A percentile compares a stretch with the other conserved stretches of the same genome.
phyloP scores from a whole-genome alignment of 2,329 filamentous ascomycete species.

The Neophaeococcomyces mojaviensis region DNA sequence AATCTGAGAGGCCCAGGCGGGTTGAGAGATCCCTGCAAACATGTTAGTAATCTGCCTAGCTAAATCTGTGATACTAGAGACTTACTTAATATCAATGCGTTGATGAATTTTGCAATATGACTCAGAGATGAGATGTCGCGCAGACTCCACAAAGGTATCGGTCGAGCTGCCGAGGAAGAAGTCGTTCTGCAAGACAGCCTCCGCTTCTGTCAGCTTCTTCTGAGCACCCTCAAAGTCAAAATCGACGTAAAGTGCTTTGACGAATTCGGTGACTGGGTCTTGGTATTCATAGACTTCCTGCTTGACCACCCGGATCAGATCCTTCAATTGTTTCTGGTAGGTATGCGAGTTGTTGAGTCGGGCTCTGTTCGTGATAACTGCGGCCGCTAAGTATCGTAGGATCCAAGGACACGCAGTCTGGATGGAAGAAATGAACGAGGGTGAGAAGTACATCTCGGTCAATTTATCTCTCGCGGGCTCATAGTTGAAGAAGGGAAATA shows the following conservation, averaged over 20 bases:
- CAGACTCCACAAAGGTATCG: conserved; percentile 86
- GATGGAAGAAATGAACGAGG: conserved; percentile 98
- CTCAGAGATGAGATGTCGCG: conserved; percentile 94
- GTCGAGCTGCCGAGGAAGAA: conserved; percentile 87
- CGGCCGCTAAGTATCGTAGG: conserved; percentile 83
- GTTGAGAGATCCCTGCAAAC: conserved; percentile 71
- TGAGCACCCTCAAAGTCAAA: conserved; percentile 98
- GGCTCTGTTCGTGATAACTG: conserved; percentile 87
- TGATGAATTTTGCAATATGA: conserved; percentile 99
- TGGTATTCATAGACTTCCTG: conserved; percentile 97
- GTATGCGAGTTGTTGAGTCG: conserved; percentile 71
- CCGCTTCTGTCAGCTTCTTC: conserved; percentile 75
- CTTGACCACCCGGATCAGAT: conserved; percentile 87
- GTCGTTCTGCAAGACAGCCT: conserved; percentile 84
- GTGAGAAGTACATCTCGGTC: conserved; percentile 94
- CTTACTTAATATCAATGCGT: conserved; percentile 86
- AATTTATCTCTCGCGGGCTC: conserved; percentile 83
- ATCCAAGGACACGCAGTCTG: conserved; percentile 97
- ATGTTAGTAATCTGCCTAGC: conserved; percentile 6
- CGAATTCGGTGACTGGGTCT: conserved; percentile 91
- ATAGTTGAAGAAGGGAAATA: conserved; percentile 99
- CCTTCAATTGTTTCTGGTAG: conserved; percentile 98
- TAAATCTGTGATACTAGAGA: conserved; percentile 13
- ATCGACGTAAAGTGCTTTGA: conserved; percentile 90
- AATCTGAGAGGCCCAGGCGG: conserved; percentile 81